Evolutionary conservation across 2,329 filamentous ascomycete genomes (phyloP).

Genomic region (Penicillium sp.): DNA sequence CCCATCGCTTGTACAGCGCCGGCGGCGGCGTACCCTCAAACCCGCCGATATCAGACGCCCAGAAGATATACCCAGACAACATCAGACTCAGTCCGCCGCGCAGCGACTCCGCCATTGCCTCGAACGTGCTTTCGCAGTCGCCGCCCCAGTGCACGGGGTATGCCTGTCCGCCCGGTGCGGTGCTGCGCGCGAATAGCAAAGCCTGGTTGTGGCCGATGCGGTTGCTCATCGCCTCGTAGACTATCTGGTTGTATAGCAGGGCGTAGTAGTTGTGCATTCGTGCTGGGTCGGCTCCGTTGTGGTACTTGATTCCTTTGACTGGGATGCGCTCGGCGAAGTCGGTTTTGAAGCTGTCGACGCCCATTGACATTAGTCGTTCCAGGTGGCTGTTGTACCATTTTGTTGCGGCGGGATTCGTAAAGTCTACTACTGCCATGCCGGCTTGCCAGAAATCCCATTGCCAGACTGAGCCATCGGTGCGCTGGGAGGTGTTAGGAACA

Average conservation of each 20-base stretch:
- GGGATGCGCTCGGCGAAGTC: constrained; percentile 73
- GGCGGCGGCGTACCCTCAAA: constrained; percentile 66
- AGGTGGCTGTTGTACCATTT: constrained; percentile 63
- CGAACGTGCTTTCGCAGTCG: constrained; percentile 69
- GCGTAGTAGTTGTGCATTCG: constrained; percentile 76
- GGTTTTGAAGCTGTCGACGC: constrained; percentile 70
- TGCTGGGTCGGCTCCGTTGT: constrained; percentile 57
- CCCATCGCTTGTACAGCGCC: constrained; percentile 73
- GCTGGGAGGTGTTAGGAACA: constrained; percentile 27
- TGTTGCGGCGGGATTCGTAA: constrained; percentile 67
- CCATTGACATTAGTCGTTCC: constrained; percentile 61
- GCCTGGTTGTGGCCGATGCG: constrained; percentile 51
- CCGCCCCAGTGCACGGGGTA: constrained; percentile 71
- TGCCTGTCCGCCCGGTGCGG: constrained; percentile 64
- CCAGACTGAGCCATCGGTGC: constrained; percentile 66
- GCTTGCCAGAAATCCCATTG: constrained; percentile 77
- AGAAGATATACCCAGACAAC: constrained; percentile 63
- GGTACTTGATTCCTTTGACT: constrained; percentile 61
- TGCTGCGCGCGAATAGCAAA: constrained; percentile 65
- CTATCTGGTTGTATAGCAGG: constrained; percentile 67
- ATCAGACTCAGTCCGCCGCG: constrained; percentile 63
- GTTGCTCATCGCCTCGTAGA: constrained; percentile 62
- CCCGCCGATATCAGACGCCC: constrained; percentile 68
- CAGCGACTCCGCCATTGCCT: constrained; percentile 68
- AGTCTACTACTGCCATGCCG: constrained; percentile 70